A percentile compares a stretch with the other conserved stretches of the same genome.
These are phyloP conservation scores for Trichophyton mentagrophytes DNA, from an alignment of 2,329 filamentous ascomycete species.

Conservation along the genomic window DNA sequence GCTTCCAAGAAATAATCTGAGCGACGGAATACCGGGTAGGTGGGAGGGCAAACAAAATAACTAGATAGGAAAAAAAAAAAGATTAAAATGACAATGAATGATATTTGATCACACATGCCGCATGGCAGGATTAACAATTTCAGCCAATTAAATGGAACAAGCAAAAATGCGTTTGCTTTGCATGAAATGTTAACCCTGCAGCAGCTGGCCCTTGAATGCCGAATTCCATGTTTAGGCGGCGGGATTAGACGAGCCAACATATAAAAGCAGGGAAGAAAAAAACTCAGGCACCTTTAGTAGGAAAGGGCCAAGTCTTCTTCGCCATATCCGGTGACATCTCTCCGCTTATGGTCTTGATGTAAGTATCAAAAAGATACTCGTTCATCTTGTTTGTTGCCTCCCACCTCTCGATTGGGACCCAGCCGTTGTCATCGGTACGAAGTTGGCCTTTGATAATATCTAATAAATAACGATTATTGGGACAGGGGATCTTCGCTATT, in stretches of 20 bases:
- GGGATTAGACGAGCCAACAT: background rate
- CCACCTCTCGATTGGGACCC: no score
- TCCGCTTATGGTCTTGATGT: no score
- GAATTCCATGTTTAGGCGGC: background rate
- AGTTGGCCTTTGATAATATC: constrained; percentile 11
- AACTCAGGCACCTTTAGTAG: background rate
- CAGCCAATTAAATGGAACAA: background rate
- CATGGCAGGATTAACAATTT: background rate
- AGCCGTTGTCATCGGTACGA: constrained; percentile 22
- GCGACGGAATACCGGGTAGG: no score
- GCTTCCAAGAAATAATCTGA: no score
- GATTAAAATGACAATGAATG: no score
- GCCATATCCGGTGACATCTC: no score
- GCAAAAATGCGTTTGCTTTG: background rate
- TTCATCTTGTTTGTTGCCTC: constrained; percentile 16
- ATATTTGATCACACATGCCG: background rate
- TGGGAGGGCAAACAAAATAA: no score
- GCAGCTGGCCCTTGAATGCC: background rate
- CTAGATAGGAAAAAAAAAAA: no score
- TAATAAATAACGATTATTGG: constrained; percentile 8
- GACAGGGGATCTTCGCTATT: constrained; percentile 13
- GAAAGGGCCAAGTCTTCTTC: constrained; percentile 10
- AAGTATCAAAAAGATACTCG: no score
- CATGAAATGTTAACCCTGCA: background rate
- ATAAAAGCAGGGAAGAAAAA: background rate